Percentiles rank a stretch among this genome's conserved stretches.
Evolutionary conservation across 2,329 filamentous ascomycete genomes (phyloP).

Genomic region (Teratosphaeria zuluensis): DNA sequence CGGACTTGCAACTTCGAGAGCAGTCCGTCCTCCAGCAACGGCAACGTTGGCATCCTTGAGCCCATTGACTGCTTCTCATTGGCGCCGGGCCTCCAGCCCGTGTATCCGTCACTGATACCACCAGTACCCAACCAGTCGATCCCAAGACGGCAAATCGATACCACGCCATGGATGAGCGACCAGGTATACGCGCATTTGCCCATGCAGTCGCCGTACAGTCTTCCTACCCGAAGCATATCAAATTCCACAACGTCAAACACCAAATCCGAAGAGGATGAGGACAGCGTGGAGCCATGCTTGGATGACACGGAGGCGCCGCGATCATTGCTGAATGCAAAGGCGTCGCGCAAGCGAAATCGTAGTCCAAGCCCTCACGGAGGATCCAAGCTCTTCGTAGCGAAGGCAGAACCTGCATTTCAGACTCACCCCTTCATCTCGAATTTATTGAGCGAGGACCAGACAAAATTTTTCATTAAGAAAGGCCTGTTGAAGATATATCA

Average conservation of each 20-base stretch:
- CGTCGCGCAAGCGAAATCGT: not conserved
- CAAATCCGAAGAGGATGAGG: not conserved
- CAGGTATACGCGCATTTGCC: not conserved
- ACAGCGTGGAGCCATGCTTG: not conserved
- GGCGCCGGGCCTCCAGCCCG: not conserved
- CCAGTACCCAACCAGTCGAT: not conserved
- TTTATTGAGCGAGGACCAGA: not conserved
- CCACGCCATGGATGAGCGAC: not conserved
- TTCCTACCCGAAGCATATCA: not conserved
- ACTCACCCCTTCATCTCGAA: not conserved
- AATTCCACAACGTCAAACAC: not conserved
- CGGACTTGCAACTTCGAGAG: not conserved
- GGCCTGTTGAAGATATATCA: slow-evolving; percentile 10
- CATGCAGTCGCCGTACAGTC: not conserved
- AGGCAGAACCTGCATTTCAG: not conserved
- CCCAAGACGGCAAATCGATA: not conserved
- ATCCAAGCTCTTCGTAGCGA: not conserved
- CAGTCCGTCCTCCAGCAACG: not conserved
- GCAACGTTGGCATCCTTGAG: not conserved
- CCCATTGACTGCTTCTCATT: not conserved
- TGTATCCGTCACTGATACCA: not conserved
- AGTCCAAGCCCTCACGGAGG: not conserved
- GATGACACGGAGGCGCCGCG: not conserved
- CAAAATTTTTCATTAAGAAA: not conserved
- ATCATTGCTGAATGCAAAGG: not conserved